Conservation (phyloP, 1,139 yeast species). For the Blastobotrys malaysiensis region DNA sequence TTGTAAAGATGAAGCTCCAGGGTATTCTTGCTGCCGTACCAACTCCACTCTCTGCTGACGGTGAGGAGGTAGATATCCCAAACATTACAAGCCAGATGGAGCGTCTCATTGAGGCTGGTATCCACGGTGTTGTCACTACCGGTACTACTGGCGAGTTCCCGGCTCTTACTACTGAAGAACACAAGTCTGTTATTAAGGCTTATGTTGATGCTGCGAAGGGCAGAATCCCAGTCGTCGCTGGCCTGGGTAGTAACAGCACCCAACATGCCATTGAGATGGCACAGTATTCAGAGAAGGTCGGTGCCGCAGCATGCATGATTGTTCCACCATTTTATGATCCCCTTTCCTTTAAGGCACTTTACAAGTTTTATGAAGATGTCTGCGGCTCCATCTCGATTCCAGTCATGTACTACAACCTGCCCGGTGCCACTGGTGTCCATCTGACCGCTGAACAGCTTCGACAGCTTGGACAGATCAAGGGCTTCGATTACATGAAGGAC, state of each 20-base stretch:
- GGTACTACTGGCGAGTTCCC: conserved; percentile 12
- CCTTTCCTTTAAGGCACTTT: conserved; percentile 11
- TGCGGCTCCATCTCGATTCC: conserved; percentile 9
- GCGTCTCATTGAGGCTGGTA: conserved; percentile 8
- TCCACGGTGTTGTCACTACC: conserved; percentile 10
- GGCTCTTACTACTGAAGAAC: conserved; percentile 9
- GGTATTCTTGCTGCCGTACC: conserved; percentile 11
- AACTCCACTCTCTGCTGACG: conserved; percentile 9
- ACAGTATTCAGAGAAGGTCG: conserved; percentile 8
- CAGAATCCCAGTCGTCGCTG: conserved; percentile 8
- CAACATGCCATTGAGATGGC: conserved; percentile 8
- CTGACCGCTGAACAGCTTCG: conserved; percentile 10
- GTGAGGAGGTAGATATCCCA: not conserved
- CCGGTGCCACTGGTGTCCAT: conserved; percentile 11
- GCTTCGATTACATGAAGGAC: conserved; percentile 11
- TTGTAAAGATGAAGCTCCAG: too few species aligned
- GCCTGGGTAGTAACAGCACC: conserved; percentile 12
- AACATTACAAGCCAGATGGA: conserved; percentile 2
- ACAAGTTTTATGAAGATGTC: conserved; percentile 11
- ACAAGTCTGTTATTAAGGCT: conserved; percentile 8
- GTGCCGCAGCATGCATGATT: conserved; percentile 10
- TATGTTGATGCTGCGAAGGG: conserved; percentile 9
- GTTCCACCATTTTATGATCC: conserved; percentile 13
- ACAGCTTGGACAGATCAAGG: conserved; percentile 8
- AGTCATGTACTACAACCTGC: conserved; percentile 11